Base-by-base conservation (phyloP, 108 stramenopile species). In the Schizochytrium sp. region DNA sequence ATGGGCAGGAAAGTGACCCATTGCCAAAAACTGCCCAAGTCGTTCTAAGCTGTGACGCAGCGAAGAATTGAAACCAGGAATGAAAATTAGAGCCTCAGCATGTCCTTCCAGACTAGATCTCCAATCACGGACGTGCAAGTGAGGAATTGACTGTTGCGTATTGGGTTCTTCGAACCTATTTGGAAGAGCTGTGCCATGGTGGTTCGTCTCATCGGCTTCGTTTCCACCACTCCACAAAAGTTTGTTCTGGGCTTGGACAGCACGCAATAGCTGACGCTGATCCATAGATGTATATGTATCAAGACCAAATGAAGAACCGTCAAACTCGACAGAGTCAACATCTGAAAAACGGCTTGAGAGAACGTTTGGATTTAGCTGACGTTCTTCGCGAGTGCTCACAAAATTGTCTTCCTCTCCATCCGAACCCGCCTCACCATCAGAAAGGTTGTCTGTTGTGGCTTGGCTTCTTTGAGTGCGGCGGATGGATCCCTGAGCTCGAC, bases 61-160 rank as follows among this genome's bases (percentile, higher is more conserved):
- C 17, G 61, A 88, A 3, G 72, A 91, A 61, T 94, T 94, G 73
- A 91, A 94, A 4, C 93, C 93, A 12, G 93, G 93, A 15, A 94
- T 28, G 49, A 92, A 93, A 40, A 94, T 87, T 17, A 94, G 87
- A 4, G 91, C 93, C 46, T 93, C 93, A 5, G 76, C 53, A 53
- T 83, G 76, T 2, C 76, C 76, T 2, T 83, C 76, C 3, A 83
- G 47, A 49, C 50, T 83, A 47, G 76, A 83, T 13, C 76, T 17
- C 76, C 76, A 83, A 40, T 83, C 76, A n/a, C 76, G 5, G 10
- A 83, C 76, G 47, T 53, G 76, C 5, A 83, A 42, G 47, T 83
- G 53, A 0, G 76, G 76, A 49, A 50, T 83, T 38, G 1, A 50
- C 2, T 10, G 15, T n/a, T 40, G 45, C 50, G 1, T 28, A 1